Evolutionary conservation across 768 basidiomycete genomes (phyloP).

Genomic region (Kwoniella dendrophila): DNA sequence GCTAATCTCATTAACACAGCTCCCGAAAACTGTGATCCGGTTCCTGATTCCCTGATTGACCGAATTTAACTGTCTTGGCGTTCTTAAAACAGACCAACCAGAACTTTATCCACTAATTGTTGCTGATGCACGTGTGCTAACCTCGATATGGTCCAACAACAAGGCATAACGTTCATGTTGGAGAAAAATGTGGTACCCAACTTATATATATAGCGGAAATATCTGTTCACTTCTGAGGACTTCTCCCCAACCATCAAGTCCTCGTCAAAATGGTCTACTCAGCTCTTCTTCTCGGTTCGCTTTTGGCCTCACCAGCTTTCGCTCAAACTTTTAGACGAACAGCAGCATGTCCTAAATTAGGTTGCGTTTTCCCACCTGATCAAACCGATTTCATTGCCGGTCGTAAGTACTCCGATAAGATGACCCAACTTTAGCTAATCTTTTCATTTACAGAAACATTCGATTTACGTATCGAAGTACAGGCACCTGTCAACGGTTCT

Average conservation of each 20-base stretch:
- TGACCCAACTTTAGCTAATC: not conserved
- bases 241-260: conserved; percentile 16
- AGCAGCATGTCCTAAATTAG: conserved; percentile 52
- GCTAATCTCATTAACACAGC: too few species aligned
- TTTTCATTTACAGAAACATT: conserved; percentile 25
- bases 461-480: conserved; percentile 46
- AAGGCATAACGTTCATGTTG: too few species aligned
- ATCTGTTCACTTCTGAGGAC: conserved; percentile 1
- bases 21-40: not conserved
- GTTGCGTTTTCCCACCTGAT: conserved; percentile 53
- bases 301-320: conserved; percentile 27
- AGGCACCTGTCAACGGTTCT: conserved; percentile 57
- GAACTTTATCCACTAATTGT: not conserved
- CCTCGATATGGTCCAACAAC: not conserved
- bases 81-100: conserved; percentile 18
- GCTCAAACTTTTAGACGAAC: conserved; percentile 50
- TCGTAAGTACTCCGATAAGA: conserved; percentile 22
- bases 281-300: conserved; percentile 14
- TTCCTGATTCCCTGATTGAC: conserved; percentile 4
- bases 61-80: not conserved
- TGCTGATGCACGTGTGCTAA: conserved; percentile 3
- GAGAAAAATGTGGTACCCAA: too few species aligned
- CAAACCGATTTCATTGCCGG: conserved; percentile 51
- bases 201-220: conserved; percentile 8
- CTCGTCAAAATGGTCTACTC: conserved; percentile 17